A percentile compares a stretch with the other conserved stretches of the same genome.
phyloP scores from a whole-genome alignment of 352 stramenopile genomes.

The Phytophthora tubulina region DNA sequence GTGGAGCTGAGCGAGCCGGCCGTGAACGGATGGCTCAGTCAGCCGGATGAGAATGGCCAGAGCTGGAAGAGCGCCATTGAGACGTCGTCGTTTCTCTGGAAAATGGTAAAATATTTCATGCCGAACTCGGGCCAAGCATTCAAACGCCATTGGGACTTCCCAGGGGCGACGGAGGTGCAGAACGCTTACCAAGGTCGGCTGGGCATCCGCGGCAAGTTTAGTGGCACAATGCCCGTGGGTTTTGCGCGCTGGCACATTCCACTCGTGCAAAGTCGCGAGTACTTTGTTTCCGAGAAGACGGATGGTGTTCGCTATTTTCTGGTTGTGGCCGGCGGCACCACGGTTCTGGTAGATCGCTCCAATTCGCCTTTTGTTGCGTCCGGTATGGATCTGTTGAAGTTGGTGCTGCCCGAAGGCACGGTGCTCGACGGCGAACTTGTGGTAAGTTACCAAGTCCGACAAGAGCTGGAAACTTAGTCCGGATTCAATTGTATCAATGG shows the following conservation, averaged over 20 bases:
- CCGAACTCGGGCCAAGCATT: constrained; percentile 80
- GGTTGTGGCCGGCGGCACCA: constrained; percentile 74
- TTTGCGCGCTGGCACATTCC: constrained; percentile 93
- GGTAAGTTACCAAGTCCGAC: constrained; percentile 46
- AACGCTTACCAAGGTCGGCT: constrained; percentile 83
- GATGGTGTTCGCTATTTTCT: constrained; percentile 93
- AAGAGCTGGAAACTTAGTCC: background rate
- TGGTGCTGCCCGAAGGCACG: constrained; percentile 86
- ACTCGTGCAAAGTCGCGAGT: constrained; percentile 84
- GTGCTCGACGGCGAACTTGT: constrained; percentile 92
- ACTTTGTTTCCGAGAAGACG: constrained; percentile 93
- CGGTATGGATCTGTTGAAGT: constrained; percentile 80
- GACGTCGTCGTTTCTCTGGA: constrained; percentile 76
- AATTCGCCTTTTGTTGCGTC: constrained; percentile 83
- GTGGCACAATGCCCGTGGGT: constrained; percentile 91
- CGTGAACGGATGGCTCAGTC: constrained; percentile 81
- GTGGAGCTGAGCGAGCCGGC: constrained; percentile 74
- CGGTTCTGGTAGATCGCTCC: constrained; percentile 81
- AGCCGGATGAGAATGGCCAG: constrained; percentile 74
- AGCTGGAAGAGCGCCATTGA: constrained; percentile 79
- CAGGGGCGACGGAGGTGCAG: constrained; percentile 76
- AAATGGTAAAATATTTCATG: constrained; percentile 90
- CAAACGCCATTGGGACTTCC: constrained; percentile 80
- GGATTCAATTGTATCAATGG: background rate
- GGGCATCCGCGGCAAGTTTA: constrained; percentile 85